Base-by-base conservation (phyloP, 192 early-diverging fungal genomes). In the Linnemannia zychae region DNA sequence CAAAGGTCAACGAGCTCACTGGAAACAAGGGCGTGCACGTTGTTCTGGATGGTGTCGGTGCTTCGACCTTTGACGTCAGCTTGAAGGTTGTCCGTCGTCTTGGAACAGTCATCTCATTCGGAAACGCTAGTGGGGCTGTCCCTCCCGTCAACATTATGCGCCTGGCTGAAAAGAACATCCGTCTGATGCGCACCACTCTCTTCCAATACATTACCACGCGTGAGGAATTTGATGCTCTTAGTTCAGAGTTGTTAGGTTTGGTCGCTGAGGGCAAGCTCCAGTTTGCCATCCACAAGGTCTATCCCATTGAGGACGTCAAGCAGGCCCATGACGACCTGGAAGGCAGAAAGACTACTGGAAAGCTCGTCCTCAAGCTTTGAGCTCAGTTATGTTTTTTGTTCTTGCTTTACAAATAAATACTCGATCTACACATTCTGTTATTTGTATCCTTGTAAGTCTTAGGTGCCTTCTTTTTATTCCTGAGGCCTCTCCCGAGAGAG, bases 41-140 rank as follows among this genome's bases (percentile, higher is more conserved):
- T 24, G 96, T 96, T 38, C 95, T 91, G 75, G 97, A 98, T 74
- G 94, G 96, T 36, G 94, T 98, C 31, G 97, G 97, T 24, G 93
- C 93, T 67, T 83, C 91, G 9, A 97, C 97, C 0, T 98, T 95
- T 77, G 93, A 95, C 53, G 89, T 88, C 7, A 94, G 94, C 20
- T 82, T 98, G 13, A 86, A 90, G 18, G 93, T 90, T 31, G 74
- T 94, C 57, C 88, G 93, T 17, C 89, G 91, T 37, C 84, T 93
- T 20, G 97, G 96, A 24, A 89, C 88, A 44, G 78, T 98, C 77
- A 90, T 97, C 65, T 94, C 93, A 4, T 99, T 97, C 91, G 98
- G 98, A 40, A 97, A 97, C 80, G 93, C 96, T 6, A 95, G 95
- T 47, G 97, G 98, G 1, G 89, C 92, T 20, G 93, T 96, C 34